Evolutionary conservation across 2,329 filamentous ascomycete genomes (phyloP).

Genomic region (Cladosporium halotolerans): DNA sequence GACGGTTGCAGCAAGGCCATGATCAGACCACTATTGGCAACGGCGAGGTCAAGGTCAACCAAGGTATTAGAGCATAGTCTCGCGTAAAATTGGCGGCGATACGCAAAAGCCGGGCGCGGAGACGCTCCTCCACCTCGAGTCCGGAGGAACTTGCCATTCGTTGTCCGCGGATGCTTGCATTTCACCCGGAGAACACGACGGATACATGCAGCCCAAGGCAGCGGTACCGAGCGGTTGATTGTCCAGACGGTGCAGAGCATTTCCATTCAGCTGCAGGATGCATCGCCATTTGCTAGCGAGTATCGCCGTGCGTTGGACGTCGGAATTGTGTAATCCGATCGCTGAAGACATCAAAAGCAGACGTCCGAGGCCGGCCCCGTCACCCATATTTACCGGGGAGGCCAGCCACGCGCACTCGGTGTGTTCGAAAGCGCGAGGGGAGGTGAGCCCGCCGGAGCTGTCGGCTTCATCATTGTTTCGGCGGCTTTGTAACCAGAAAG

Average conservation of each 20-base stretch:
- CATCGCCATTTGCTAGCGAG: no score
- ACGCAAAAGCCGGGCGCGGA: slow-evolving; percentile 8
- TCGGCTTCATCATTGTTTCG: slow-evolving; percentile 12
- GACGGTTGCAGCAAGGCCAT: no score
- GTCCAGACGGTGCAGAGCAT: no score
- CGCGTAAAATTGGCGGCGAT: slow-evolving; percentile 1
- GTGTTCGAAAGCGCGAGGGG: slow-evolving; percentile 2
- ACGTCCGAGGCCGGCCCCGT: slow-evolving; percentile 1
- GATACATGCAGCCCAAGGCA: not conserved
- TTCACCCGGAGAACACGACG: slow-evolving; percentile 3
- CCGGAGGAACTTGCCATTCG: slow-evolving; percentile 6
- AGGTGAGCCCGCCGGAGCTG: slow-evolving; percentile 2
- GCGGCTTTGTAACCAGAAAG: slow-evolving; percentile 10
- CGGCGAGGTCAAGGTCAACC: not conserved
- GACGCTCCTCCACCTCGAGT: not conserved
- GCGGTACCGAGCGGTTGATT: no score
- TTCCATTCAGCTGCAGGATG: no score
- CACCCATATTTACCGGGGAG: slow-evolving; percentile 6
- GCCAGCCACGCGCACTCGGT: slow-evolving; percentile 2
- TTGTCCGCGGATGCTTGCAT: slow-evolving; percentile 2
- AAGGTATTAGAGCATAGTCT: not conserved
- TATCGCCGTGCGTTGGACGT: no score
- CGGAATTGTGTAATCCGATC: no score
- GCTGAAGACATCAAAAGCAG: not conserved
- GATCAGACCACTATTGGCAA: not conserved